These are phyloP conservation scores for Acer campestre DNA, from an alignment of 345 rosid genomes.

Conservation along the genomic window DNA sequence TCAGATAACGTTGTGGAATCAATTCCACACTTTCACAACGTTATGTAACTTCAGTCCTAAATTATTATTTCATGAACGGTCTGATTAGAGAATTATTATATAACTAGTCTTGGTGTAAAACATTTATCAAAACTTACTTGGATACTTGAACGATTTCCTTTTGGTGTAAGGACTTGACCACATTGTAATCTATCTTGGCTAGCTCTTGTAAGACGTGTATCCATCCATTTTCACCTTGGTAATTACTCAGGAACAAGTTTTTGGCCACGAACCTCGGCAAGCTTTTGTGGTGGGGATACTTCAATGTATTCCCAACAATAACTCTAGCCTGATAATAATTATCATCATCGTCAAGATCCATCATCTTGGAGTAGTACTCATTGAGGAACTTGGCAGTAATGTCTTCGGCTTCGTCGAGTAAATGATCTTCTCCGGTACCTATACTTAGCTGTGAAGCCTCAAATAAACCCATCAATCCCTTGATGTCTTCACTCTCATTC, in stretches of 20 bases:
- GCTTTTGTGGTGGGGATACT: conserved; percentile 48
- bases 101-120: no score
- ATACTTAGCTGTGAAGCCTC: conserved; percentile 63
- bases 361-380: conserved; percentile 6
- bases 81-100: no score
- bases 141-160: conserved; percentile 36
- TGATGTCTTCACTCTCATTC: conserved; percentile 22
- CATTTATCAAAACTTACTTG: conserved; percentile 21
- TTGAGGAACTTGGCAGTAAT: conserved; percentile 29
- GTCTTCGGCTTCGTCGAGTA: conserved; percentile 37
- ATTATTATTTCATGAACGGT: no score
- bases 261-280: conserved; percentile 40
- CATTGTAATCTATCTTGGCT: conserved; percentile 37
- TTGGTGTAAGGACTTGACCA: conserved; percentile 31
- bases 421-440: conserved; percentile 41
- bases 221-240: conserved; percentile 31
- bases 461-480: conserved; percentile 41
- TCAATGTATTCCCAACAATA: conserved; percentile 29
- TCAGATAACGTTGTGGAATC: no score
- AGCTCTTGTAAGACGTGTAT: conserved; percentile 32
- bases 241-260: conserved; percentile 12
- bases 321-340: conserved; percentile 20
- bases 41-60: no score
- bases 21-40: no score
- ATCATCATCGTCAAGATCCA: neutral